Evolutionary conservation across 2,329 filamentous ascomycete genomes (phyloP).

Genomic region (Tolypocladium ophioglossoides): DNA sequence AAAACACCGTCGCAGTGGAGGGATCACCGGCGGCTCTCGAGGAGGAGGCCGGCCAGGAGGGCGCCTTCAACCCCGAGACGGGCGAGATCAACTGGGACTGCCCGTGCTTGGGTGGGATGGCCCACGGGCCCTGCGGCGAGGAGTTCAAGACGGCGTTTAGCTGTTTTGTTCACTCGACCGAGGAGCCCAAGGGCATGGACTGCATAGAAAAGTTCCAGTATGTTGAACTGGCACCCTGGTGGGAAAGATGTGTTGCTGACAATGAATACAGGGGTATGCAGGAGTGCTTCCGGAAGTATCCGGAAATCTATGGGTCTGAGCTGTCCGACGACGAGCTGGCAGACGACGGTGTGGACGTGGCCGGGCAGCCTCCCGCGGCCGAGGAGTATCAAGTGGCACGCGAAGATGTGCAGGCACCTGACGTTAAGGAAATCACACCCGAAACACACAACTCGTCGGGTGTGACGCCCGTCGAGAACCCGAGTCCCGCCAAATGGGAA

Average conservation of each 20-base stretch:
- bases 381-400: slow-evolving; percentile 3
- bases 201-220: slow-evolving; percentile 98
- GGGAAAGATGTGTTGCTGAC: slow-evolving; percentile 12
- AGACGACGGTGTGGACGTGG: slow-evolving; percentile 31
- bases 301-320: slow-evolving; percentile 86
- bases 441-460: slow-evolving; percentile 6
- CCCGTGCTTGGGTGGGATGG: slow-evolving; percentile 95
- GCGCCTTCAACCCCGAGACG: slow-evolving; percentile 95
- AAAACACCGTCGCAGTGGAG: slow-evolving; percentile 12
- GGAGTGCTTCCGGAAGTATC: slow-evolving; percentile 87
- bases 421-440: slow-evolving; percentile 1
- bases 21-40: slow-evolving; percentile 49
- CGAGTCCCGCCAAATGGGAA: slow-evolving; percentile 10
- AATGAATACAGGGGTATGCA: slow-evolving; percentile 69
- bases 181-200: slow-evolving; percentile 95
- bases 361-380: slow-evolving; percentile 4
- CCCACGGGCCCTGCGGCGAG: slow-evolving; percentile 86
- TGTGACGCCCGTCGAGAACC: slow-evolving; percentile 2
- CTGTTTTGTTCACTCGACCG: slow-evolving; percentile 92
- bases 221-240: slow-evolving; percentile 20
- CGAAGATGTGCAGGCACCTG: background rate
- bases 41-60: slow-evolving; percentile 75
- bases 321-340: slow-evolving; percentile 54
- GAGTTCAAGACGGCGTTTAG: slow-evolving; percentile 94
- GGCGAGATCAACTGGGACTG: slow-evolving; percentile 99